phyloP scores from a whole-genome alignment of 2,329 filamentous ascomycete species.

The Xylaria sp. region DNA sequence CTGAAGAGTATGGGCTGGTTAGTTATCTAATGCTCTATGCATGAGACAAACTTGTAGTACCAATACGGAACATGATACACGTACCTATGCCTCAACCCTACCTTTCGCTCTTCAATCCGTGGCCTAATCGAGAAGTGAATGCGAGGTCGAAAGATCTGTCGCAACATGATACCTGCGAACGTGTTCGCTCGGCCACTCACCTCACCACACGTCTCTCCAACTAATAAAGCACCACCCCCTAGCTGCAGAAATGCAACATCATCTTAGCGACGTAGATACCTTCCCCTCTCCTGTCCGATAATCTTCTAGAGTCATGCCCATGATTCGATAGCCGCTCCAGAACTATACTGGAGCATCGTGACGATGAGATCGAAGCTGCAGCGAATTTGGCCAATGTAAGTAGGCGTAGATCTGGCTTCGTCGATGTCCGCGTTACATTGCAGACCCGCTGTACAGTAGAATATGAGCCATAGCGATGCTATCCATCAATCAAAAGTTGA shows the following conservation, averaged over 20 bases:
- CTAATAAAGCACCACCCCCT: not conserved
- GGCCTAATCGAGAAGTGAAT: not conserved
- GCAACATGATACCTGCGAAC: not conserved
- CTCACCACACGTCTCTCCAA: conserved; percentile 23
- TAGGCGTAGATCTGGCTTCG: conserved; percentile 8
- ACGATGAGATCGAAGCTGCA: conserved; percentile 16
- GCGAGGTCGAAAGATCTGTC: not conserved
- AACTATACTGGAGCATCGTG: not conserved
- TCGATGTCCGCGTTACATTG: conserved; percentile 21
- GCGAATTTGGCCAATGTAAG: not conserved
- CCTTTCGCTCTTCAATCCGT: not conserved
- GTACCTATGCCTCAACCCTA: not conserved
- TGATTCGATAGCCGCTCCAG: conserved; percentile 5
- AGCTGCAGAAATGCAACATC: conserved; percentile 28
- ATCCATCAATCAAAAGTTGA: not conserved
- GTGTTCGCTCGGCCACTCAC: conserved; percentile 17
- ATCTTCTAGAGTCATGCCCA: conserved; percentile 1
- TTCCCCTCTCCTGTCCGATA: not conserved
- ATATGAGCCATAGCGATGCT: not conserved
- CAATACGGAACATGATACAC: not conserved
- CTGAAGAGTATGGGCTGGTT: not conserved
- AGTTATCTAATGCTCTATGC: not conserved
- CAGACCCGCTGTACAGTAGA: conserved; percentile 11
- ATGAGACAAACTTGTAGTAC: not conserved
- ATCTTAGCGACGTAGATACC: not conserved